A percentile compares a stretch with the other conserved stretches of the same genome.
phyloP scores from a whole-genome alignment of 306 rosid species.

The Vigna angularis region DNA sequence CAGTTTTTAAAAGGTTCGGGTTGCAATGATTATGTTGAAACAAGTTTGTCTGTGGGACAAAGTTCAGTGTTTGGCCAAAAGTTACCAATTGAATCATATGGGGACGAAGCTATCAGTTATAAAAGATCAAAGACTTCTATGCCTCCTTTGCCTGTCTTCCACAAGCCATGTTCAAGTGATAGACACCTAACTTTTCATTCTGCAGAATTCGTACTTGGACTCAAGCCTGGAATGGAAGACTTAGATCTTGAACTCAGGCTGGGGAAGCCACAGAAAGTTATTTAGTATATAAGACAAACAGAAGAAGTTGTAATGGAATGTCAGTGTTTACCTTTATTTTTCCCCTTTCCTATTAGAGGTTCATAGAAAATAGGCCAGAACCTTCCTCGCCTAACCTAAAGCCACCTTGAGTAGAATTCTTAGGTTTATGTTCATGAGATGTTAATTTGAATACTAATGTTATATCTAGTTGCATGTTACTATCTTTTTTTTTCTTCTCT shows the following conservation, averaged over 20 bases:
- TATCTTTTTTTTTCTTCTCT: constrained; percentile 25
- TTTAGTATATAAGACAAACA: constrained; percentile 37
- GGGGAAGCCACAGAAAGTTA: constrained; percentile 63
- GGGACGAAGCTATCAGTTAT: constrained; percentile 41
- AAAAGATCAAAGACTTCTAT: constrained; percentile 58
- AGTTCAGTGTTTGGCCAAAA: constrained; percentile 49
- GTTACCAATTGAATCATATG: constrained; percentile 43
- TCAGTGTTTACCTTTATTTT: constrained; percentile 29
- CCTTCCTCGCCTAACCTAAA: constrained; percentile 32
- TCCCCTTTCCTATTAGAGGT: constrained; percentile 1
- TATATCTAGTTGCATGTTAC: constrained; percentile 31
- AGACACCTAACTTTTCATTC: constrained; percentile 48
- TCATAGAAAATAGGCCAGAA: constrained; percentile 40
- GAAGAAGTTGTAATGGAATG: constrained; percentile 31
- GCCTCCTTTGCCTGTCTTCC: constrained; percentile 45
- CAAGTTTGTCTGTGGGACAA: constrained; percentile 65
- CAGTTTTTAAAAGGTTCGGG: constrained; percentile 35
- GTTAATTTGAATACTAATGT: constrained; percentile 45
- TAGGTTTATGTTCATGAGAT: constrained; percentile 44
- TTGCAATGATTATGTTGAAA: constrained; percentile 51
- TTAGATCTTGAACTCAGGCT: constrained; percentile 96
- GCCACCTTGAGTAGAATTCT: constrained; percentile 37
- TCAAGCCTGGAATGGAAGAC: constrained; percentile 58
- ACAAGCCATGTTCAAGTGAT: constrained; percentile 55
- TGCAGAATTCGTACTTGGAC: constrained; percentile 51